Conservation (phyloP, 352 stramenopile species). For the Pythium myriotylum region DNA sequence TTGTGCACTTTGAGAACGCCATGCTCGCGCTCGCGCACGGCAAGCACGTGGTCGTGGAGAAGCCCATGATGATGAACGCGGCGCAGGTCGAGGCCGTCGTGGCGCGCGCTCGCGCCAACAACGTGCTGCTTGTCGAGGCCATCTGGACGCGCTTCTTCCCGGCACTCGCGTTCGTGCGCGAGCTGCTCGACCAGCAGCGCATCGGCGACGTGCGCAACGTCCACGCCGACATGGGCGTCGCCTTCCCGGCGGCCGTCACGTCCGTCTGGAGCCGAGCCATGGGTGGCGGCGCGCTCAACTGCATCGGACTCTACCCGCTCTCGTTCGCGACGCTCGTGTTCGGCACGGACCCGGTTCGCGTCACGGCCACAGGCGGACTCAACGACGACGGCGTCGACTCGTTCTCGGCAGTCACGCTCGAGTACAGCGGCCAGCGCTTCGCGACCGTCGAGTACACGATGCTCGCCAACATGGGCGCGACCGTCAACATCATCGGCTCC, state of each 20-base stretch:
- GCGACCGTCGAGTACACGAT: slow-evolving; percentile 64
- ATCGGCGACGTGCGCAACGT: slow-evolving; percentile 77
- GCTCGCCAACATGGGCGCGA: slow-evolving; percentile 58
- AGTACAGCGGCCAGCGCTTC: slow-evolving; percentile 51
- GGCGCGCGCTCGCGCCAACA: slow-evolving; percentile 52
- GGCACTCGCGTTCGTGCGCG: slow-evolving; percentile 55
- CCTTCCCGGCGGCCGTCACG: slow-evolving; percentile 40
- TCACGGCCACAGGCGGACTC: slow-evolving; percentile 50
- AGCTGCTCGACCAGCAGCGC: slow-evolving; percentile 45
- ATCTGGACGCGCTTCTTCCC: slow-evolving; percentile 90
- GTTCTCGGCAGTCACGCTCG: slow-evolving; percentile 50
- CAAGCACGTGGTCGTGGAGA: slow-evolving; percentile 94
- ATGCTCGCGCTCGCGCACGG: slow-evolving; percentile 72
- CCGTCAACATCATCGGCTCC: slow-evolving; percentile 71
- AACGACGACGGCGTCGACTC: slow-evolving; percentile 54
- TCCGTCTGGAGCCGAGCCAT: slow-evolving; percentile 68
- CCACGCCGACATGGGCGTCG: slow-evolving; percentile 71
- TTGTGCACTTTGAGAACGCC: slow-evolving; percentile 77
- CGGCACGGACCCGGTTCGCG: slow-evolving; percentile 41
- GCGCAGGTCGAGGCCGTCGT: slow-evolving; percentile 71
- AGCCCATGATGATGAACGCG: slow-evolving; percentile 91
- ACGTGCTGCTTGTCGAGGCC: slow-evolving; percentile 81
- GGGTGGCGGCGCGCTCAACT: slow-evolving; percentile 71
- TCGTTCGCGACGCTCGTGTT: slow-evolving; percentile 69
- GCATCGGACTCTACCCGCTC: slow-evolving; percentile 79